phyloP scores from a whole-genome alignment of 2,329 filamentous ascomycete species.

The Sarocladium strictum region DNA sequence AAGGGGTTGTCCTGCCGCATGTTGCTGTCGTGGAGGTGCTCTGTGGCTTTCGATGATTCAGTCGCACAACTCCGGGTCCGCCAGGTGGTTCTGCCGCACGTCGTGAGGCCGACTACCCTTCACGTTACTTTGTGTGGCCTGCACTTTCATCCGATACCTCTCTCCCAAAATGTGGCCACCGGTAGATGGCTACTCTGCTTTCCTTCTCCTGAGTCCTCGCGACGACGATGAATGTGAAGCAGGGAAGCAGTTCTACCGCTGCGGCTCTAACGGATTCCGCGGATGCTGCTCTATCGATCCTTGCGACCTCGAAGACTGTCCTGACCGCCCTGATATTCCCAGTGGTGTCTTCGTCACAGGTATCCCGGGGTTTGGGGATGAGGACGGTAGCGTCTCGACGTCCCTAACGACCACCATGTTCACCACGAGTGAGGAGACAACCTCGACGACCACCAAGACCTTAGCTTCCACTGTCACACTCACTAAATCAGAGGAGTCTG shows the following conservation, averaged over 20 bases:
- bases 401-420: background rate
- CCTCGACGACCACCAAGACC: background rate
- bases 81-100: background rate
- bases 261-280: constrained; percentile 4
- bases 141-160: background rate
- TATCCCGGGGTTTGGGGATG: background rate
- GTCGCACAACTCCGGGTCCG: background rate
- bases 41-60: background rate
- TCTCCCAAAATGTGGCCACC: background rate
- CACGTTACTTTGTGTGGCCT: background rate
- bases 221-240: background rate
- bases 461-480: background rate
- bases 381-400: background rate
- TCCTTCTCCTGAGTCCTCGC: background rate
- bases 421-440: background rate
- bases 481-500: background rate
- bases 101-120: background rate
- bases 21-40: no score
- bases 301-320: background rate
- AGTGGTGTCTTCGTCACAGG: background rate
- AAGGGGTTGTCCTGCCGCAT: no score
- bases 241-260: background rate
- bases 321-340: background rate
- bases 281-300: constrained; percentile 4
- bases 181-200: background rate